These are phyloP conservation scores for Myriosclerotinia curreyana DNA, from an alignment of 2,329 filamentous ascomycete genomes.

Conservation along the genomic window DNA sequence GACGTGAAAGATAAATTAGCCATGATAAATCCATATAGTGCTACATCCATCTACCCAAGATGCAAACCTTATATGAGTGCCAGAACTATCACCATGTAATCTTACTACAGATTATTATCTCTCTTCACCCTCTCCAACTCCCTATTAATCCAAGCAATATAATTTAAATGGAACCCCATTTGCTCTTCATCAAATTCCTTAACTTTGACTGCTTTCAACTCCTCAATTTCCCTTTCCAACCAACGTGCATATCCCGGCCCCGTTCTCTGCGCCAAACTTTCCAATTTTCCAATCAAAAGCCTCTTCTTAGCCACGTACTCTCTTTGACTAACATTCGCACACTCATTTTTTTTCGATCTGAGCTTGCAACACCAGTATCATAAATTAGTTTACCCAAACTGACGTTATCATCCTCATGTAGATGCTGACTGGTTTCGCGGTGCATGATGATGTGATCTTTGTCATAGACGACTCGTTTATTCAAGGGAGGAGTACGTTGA, in stretches of 20 bases:
- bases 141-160: not conserved
- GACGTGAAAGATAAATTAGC: too few relatives aligned
- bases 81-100: not conserved
- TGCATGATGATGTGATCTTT: not conserved
- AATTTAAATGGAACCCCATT: not conserved
- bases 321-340: not conserved
- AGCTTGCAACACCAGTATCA: not conserved
- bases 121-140: not conserved
- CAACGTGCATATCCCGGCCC: not conserved
- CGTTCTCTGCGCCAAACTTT: not conserved
- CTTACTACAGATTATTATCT: too few relatives aligned
- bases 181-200: not conserved
- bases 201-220: not conserved
- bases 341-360: not conserved
- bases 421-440: not conserved
- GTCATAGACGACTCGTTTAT: not conserved
- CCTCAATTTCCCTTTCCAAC: not conserved
- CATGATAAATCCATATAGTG: too few relatives aligned
- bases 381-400: not conserved
- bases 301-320: not conserved
- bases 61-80: not conserved
- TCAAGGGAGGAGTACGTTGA: not conserved
- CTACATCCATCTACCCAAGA: not conserved
- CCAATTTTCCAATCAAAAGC: not conserved
- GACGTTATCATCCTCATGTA: not conserved